phyloP scores from a whole-genome alignment of 345 rosid genomes.

The Atalantia buxifolia region DNA sequence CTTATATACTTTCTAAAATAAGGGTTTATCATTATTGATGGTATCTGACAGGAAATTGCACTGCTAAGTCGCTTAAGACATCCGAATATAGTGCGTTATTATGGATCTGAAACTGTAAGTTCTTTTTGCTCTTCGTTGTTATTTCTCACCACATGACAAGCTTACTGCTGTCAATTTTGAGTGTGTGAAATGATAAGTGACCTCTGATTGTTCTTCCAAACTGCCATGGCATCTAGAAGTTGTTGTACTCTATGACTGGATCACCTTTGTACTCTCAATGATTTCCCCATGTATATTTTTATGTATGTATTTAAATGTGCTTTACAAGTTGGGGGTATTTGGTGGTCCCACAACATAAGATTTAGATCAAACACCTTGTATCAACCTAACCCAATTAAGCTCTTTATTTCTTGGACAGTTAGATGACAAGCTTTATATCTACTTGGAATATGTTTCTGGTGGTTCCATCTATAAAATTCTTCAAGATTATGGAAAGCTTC shows the following conservation, averaged over 20 bases:
- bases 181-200: neutral
- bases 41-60: conserved; percentile 54
- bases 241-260: neutral
- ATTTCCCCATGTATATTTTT: neutral
- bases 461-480: conserved; percentile 86
- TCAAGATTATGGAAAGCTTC: conserved; percentile 71
- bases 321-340: neutral
- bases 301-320: neutral
- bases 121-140: neutral
- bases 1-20: neutral
- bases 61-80: conserved; percentile 64
- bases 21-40: neutral
- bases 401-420: conserved; percentile 38
- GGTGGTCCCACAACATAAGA: neutral
- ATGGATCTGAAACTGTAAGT: conserved; percentile 73
- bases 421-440: conserved; percentile 68
- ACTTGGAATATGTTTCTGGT: conserved; percentile 80
- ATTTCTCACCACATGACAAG: neutral
- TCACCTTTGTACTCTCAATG: neutral
- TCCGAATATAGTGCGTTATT: conserved; percentile 77
- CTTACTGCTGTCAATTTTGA: neutral
- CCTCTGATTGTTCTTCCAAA: neutral
- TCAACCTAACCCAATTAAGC: neutral
- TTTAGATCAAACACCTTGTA: neutral
- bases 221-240: neutral